Evolutionary conservation across 352 stramenopile species (phyloP).

Genomic region (Blastocystis sp.): DNA sequence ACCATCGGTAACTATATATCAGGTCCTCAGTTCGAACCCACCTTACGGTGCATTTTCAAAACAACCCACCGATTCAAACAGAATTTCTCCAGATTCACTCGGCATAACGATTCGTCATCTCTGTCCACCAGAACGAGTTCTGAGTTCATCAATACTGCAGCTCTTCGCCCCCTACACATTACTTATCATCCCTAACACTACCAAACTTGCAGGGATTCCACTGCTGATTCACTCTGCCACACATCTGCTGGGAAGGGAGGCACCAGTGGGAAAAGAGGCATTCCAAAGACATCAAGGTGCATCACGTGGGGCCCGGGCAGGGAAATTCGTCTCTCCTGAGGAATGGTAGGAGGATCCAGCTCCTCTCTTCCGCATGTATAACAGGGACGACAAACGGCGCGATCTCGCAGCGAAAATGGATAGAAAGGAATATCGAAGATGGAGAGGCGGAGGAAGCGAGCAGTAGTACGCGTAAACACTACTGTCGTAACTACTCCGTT

Average conservation of each 20-base stretch:
- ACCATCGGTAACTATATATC: neutral
- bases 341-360: neutral
- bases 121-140: neutral
- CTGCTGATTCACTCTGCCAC: neutral
- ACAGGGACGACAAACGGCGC: neutral
- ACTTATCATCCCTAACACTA: neutral
- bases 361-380: neutral
- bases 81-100: neutral
- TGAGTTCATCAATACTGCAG: neutral
- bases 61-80: neutral
- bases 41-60: neutral
- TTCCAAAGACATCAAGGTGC: neutral
- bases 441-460: neutral
- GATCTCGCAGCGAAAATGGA: neutral
- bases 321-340: neutral
- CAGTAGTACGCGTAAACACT: neutral
- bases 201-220: neutral
- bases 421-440: conserved; percentile 33
- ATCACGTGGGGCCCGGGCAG: neutral
- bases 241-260: neutral
- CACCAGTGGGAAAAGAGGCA: neutral
- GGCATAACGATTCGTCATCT: neutral
- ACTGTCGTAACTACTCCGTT: neutral
- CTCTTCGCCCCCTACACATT: neutral
- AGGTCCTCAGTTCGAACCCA: neutral